Conservation (phyloP, 2,329 filamentous ascomycete species). For the Diaporthe sp. region DNA sequence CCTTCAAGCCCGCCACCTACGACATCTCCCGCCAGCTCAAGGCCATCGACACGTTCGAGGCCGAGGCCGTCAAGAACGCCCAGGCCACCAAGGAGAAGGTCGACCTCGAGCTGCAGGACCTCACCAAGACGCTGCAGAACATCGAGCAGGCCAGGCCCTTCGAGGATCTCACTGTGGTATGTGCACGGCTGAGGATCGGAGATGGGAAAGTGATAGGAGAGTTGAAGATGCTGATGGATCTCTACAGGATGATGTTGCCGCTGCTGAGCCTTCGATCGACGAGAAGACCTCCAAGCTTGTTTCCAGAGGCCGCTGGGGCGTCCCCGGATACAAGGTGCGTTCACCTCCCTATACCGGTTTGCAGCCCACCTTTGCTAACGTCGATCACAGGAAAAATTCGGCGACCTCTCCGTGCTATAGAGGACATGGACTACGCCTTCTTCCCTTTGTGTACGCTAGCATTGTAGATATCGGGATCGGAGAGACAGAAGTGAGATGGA, state of each 20-base stretch:
- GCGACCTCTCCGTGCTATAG: conserved; percentile 95
- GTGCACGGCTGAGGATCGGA: conserved; percentile 57
- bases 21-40: conserved; percentile 95
- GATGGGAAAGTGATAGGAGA: conserved; percentile 33
- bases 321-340: conserved; percentile 97
- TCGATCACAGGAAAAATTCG: conserved; percentile 89
- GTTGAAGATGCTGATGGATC: conserved; percentile 47
- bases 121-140: conserved; percentile 95
- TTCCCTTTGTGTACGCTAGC: conserved; percentile 76
- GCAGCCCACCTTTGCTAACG: conserved; percentile 58
- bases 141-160: conserved; percentile 97
- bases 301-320: conserved; percentile 97
- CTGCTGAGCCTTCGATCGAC: conserved; percentile 96
- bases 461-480: conserved; percentile 74
- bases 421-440: conserved; percentile 59
- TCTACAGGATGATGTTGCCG: conserved; percentile 89
- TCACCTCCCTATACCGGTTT: background rate
- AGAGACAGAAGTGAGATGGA: conserved; percentile 39
- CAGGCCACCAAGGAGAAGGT: conserved; percentile 97
- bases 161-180: conserved; percentile 96
- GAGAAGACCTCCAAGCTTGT: conserved; percentile 96
- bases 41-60: conserved; percentile 98
- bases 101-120: conserved; percentile 92
- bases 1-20: conserved; percentile 93
- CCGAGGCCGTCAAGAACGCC: conserved; percentile 95